phyloP scores from a whole-genome alignment of 495 filamentous ascomycete genomes.

The Haplographium delicatum region DNA sequence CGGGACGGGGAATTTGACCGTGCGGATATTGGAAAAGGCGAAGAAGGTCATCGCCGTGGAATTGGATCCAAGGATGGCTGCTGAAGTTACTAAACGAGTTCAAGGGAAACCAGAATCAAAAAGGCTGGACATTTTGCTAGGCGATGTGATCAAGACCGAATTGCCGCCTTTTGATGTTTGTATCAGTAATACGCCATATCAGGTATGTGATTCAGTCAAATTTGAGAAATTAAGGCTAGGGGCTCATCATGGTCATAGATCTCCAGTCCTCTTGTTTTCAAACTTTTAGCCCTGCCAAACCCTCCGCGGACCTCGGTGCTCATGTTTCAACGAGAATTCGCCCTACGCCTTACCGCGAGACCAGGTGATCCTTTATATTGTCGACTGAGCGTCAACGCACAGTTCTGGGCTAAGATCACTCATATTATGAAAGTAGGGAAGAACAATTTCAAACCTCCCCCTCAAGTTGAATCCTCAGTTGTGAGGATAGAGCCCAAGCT shows the following conservation, averaged over 20 bases:
- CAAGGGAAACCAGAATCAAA: constrained; percentile 78
- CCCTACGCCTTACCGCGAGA: constrained; percentile 67
- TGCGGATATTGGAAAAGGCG: constrained; percentile 79
- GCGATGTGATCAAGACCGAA: constrained; percentile 89
- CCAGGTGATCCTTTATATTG: constrained; percentile 82
- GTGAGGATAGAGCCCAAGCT: constrained; percentile 71
- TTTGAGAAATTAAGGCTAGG: neutral
- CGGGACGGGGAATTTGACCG: constrained; percentile 83
- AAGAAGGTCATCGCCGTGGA: constrained; percentile 88
- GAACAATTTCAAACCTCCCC: constrained; percentile 93
- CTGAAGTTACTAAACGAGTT: constrained; percentile 91
- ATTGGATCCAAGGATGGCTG: constrained; percentile 94
- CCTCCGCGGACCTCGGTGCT: constrained; percentile 76
- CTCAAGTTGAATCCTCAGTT: constrained; percentile 84
- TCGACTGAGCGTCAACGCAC: constrained; percentile 81
- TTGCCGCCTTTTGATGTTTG: constrained; percentile 86
- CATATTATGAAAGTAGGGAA: constrained; percentile 84
- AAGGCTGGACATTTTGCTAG: constrained; percentile 76
- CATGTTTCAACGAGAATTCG: constrained; percentile 85
- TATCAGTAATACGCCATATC: constrained; percentile 93
- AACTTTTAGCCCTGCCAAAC: constrained; percentile 69
- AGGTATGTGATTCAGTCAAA: constrained; percentile 42
- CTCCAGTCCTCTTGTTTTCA: constrained; percentile 85
- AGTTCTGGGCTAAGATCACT: constrained; percentile 86
- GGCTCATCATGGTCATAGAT: constrained; percentile 47